phyloP scores from a whole-genome alignment of 805 yeast genomes.

The Ogataea philodendri region DNA sequence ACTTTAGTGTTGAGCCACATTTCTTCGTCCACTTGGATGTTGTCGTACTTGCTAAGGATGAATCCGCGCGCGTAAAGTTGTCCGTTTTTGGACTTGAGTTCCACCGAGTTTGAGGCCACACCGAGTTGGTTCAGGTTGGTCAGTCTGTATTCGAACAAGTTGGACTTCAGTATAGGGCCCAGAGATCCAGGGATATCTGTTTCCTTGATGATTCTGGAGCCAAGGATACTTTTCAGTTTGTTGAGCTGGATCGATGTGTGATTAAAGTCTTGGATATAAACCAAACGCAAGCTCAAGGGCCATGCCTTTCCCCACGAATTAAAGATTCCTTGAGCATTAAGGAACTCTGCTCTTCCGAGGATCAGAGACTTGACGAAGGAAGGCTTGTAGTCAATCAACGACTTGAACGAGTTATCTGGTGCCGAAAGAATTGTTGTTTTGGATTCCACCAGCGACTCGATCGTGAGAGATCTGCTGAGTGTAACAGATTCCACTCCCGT shows the following conservation, averaged over 20 bases:
- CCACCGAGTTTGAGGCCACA: conserved; percentile 57
- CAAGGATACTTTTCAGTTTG: conserved; percentile 42
- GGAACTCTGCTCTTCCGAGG: conserved; percentile 38
- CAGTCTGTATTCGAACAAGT: conserved; percentile 59
- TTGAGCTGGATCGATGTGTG: conserved; percentile 32
- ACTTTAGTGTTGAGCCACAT: conserved; percentile 50
- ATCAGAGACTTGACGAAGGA: conserved; percentile 27
- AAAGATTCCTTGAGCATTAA: conserved; percentile 51
- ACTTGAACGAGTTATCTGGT: conserved; percentile 26
- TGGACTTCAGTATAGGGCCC: conserved; percentile 61
- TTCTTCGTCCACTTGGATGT: conserved; percentile 39
- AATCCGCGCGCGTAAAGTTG: conserved; percentile 61
- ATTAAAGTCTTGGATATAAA: conserved; percentile 35
- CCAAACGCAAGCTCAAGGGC: conserved; percentile 37
- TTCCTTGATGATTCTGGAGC: conserved; percentile 54
- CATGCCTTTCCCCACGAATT: conserved; percentile 32
- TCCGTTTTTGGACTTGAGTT: conserved; percentile 56
- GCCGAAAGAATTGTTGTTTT: conserved; percentile 35
- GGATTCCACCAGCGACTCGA: conserved; percentile 10
- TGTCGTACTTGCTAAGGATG: conserved; percentile 50
- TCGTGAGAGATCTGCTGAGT: conserved; percentile 19
- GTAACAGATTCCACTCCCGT: conserved; percentile 31
- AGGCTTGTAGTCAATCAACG: conserved; percentile 22
- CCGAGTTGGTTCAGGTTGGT: conserved; percentile 47
- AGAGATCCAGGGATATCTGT: conserved; percentile 42